Evolutionary conservation across 2,329 filamentous ascomycete genomes (phyloP).

Genomic region (Trichoderma oligosporum): DNA sequence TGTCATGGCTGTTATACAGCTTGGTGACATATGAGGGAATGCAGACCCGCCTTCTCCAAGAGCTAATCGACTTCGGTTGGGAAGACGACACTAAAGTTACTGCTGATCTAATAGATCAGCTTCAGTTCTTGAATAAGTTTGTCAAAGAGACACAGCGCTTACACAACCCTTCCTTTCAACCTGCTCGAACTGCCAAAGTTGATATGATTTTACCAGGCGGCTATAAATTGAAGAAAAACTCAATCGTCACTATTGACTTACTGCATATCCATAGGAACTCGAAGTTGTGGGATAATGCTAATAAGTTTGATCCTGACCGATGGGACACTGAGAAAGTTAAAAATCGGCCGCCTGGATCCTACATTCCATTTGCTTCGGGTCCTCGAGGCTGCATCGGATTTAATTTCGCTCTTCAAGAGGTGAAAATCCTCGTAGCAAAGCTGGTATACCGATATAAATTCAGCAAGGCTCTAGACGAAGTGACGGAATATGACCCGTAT

Average conservation of each 20-base stretch:
- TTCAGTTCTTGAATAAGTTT: constrained; percentile 53
- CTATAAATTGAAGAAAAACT: constrained; percentile 50
- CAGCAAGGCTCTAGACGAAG: constrained; percentile 42
- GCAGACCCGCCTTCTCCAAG: constrained; percentile 55
- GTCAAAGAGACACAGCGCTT: constrained; percentile 58
- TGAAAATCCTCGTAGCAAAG: constrained; percentile 57
- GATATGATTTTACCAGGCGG: constrained; percentile 58
- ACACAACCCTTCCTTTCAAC: constrained; percentile 60
- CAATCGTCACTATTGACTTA: constrained; percentile 51
- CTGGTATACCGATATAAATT: constrained; percentile 58
- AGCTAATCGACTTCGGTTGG: constrained; percentile 49
- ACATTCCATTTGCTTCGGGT: constrained; percentile 57
- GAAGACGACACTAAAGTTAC: constrained; percentile 43
- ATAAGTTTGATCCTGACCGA: constrained; percentile 55
- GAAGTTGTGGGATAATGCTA: constrained; percentile 54
- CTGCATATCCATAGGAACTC: constrained; percentile 52
- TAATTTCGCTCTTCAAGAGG: constrained; percentile 59
- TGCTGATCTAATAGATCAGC: constrained; percentile 43
- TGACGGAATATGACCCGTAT: constrained; percentile 57
- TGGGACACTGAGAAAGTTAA: constrained; percentile 53
- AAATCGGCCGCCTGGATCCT: constrained; percentile 47
- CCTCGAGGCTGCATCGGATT: constrained; percentile 59
- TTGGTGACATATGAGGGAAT: constrained; percentile 50
- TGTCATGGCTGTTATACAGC: constrained; percentile 56
- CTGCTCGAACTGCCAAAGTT: constrained; percentile 51